Evolutionary conservation across 352 stramenopile genomes (phyloP).

Genomic region (Phytopythium montanum): DNA sequence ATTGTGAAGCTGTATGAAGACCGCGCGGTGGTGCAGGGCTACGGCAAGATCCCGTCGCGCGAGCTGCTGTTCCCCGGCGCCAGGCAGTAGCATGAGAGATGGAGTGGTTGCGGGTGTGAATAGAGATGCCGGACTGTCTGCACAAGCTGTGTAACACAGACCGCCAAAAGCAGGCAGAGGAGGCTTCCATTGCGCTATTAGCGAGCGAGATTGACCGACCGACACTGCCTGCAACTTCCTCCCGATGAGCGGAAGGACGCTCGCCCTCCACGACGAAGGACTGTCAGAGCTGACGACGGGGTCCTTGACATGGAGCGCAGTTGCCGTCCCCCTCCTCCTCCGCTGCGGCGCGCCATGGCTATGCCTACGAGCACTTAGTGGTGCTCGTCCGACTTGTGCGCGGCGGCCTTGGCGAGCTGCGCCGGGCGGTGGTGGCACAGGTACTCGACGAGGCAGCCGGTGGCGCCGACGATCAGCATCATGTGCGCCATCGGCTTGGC

Average conservation of each 20-base stretch:
- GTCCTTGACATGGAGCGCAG: background rate
- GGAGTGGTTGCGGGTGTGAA: background rate
- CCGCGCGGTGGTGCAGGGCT: slow-evolving; percentile 47
- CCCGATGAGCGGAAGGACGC: background rate
- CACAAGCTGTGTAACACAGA: background rate
- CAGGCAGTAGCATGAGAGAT: background rate
- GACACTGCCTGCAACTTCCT: background rate
- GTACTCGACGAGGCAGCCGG: slow-evolving; percentile 54
- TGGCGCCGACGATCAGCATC: slow-evolving; percentile 62
- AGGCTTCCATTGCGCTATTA: slow-evolving; percentile 3
- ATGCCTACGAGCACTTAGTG: slow-evolving; percentile 31
- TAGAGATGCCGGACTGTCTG: background rate
- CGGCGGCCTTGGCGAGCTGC: slow-evolving; percentile 6
- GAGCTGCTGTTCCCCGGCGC: slow-evolving; percentile 35
- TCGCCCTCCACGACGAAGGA: background rate
- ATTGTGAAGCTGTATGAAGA: slow-evolving; percentile 54
- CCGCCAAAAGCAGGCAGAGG: background rate
- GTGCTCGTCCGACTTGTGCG: slow-evolving; percentile 36
- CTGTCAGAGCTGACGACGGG: background rate
- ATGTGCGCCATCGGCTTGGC: slow-evolving; percentile 69
- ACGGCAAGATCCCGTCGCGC: slow-evolving; percentile 56
- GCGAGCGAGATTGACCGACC: background rate
- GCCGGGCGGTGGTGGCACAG: slow-evolving; percentile 55
- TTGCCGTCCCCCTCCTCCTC: background rate
- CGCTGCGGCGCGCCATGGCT: background rate